These are phyloP conservation scores for Plenodomus biglobosus DNA, from an alignment of 2,329 filamentous ascomycete genomes.

Conservation along the genomic window DNA sequence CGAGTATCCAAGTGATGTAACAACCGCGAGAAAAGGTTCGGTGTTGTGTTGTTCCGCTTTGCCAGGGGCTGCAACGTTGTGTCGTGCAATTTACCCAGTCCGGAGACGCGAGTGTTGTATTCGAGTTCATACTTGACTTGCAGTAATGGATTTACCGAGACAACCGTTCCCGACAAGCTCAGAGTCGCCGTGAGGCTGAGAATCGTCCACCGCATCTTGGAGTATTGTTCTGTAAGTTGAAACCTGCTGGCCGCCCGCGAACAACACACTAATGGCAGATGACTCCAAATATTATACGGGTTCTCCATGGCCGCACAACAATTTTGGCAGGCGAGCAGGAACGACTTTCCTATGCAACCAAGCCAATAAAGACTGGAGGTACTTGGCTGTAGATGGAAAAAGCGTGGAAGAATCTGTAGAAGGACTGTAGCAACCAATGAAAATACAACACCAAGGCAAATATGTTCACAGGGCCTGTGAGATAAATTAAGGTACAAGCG, in stretches of 20 bases:
- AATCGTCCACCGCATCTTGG: constrained; percentile 24
- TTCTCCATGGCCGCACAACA: not conserved
- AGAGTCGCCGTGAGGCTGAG: constrained; percentile 18
- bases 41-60: constrained; percentile 18
- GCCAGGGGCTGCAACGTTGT: constrained; percentile 3
- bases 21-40: constrained; percentile 14
- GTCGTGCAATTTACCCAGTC: not conserved
- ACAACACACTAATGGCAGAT: not conserved
- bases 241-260: not conserved
- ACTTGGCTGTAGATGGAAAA: constrained; percentile 12
- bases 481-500: constrained; percentile 10
- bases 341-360: constrained; percentile 9
- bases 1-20: constrained; percentile 16
- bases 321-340: not conserved
- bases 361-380: constrained; percentile 12
- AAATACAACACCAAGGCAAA: constrained; percentile 11
- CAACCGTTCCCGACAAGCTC: constrained; percentile 18
- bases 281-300: not conserved
- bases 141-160: constrained; percentile 11
- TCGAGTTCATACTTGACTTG: constrained; percentile 6
- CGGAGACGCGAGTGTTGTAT: not conserved
- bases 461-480: constrained; percentile 6
- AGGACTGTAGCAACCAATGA: constrained; percentile 8
- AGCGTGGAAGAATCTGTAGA: constrained; percentile 9
- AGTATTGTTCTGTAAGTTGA: not conserved